Percentiles rank a stretch among this genome's conserved stretches.
These are phyloP conservation scores for Xylaria sp. DNA, from an alignment of 2,329 filamentous ascomycete genomes.

Conservation along the genomic window DNA sequence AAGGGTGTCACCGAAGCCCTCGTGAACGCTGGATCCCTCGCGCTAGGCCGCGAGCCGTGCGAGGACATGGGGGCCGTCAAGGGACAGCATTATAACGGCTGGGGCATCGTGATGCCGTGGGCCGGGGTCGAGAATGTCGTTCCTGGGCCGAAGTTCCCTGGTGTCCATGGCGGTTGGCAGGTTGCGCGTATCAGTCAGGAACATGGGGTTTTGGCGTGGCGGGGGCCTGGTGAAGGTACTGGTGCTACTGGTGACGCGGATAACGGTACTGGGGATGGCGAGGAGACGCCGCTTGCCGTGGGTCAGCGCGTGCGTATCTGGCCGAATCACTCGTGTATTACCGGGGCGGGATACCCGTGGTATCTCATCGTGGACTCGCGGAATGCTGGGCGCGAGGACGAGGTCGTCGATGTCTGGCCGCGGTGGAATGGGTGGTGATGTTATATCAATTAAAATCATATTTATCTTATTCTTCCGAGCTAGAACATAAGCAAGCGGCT, in stretches of 20 bases:
- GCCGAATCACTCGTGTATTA: conserved; percentile 83
- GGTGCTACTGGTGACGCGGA: conserved; percentile 43
- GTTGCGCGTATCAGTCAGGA: conserved; percentile 78
- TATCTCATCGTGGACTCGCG: conserved; percentile 76
- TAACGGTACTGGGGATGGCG: conserved; percentile 10
- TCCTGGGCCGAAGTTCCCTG: conserved; percentile 50
- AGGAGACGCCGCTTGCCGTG: conserved; percentile 56
- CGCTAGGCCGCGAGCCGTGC: conserved; percentile 75
- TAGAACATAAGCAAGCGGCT: not conserved
- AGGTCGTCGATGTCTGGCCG: conserved; percentile 77
- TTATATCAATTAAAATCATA: too few relatives aligned
- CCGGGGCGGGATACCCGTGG: conserved; percentile 72
- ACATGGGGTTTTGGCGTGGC: conserved; percentile 74
- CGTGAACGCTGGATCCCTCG: conserved; percentile 71
- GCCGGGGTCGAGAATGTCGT: conserved; percentile 41
- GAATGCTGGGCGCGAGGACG: conserved; percentile 56
- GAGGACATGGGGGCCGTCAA: conserved; percentile 50
- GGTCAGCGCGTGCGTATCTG: conserved; percentile 74
- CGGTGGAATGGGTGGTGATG: conserved; percentile 72
- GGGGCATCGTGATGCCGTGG: conserved; percentile 72
- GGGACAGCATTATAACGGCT: conserved; percentile 65
- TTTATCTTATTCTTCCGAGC: too few relatives aligned
- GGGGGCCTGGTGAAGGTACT: conserved; percentile 48
- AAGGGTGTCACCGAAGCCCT: conserved; percentile 64
- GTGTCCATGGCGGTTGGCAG: conserved; percentile 62